A percentile compares a stretch with the other conserved stretches of the same genome.
phyloP scores from a whole-genome alignment of 2,329 filamentous ascomycete species.

The Cladosporium oxysporum region DNA sequence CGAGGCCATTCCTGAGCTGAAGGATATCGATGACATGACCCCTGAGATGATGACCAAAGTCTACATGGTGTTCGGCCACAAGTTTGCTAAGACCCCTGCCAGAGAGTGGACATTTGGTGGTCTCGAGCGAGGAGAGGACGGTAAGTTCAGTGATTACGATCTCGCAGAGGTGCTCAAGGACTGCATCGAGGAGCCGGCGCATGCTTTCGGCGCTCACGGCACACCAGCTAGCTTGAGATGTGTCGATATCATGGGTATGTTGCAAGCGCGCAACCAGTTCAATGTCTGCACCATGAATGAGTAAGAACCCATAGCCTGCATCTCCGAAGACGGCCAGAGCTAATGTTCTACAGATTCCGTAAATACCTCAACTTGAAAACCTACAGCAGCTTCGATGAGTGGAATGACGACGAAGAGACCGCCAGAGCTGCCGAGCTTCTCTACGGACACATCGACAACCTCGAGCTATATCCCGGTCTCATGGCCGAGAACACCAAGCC shows the following conservation, averaged over 20 bases:
- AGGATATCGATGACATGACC: slow-evolving; percentile 35
- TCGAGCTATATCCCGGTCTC: slow-evolving; percentile 62
- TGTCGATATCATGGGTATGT: slow-evolving; percentile 52
- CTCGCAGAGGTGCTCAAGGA: slow-evolving; percentile 49
- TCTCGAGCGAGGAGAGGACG: slow-evolving; percentile 43
- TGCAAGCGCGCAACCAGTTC: slow-evolving; percentile 42
- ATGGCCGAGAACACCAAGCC: slow-evolving; percentile 59
- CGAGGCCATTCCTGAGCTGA: slow-evolving; percentile 30
- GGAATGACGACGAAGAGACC: slow-evolving; percentile 40
- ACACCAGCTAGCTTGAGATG: slow-evolving; percentile 50
- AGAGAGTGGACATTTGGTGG: slow-evolving; percentile 48
- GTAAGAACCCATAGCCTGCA: slow-evolving; percentile 31
- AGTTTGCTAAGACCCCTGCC: slow-evolving; percentile 25
- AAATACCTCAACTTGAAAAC: slow-evolving; percentile 41
- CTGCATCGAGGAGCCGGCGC: slow-evolving; percentile 52
- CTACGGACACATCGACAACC: slow-evolving; percentile 52
- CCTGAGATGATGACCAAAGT: slow-evolving; percentile 46
- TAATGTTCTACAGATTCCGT: slow-evolving; percentile 33
- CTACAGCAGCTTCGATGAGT: slow-evolving; percentile 40
- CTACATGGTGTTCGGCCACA: slow-evolving; percentile 40
- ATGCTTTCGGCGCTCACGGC: slow-evolving; percentile 54
- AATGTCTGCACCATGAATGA: slow-evolving; percentile 55
- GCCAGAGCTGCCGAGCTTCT: slow-evolving; percentile 48
- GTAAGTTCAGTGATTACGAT: slow-evolving; percentile 47
- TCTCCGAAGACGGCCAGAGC: neutral